Evolutionary conservation across 371 early-diverging fungal species (phyloP), one percentile per base, ranked within the genome.

Genomic region (Rhizoclosmatium hyalinum): DNA sequence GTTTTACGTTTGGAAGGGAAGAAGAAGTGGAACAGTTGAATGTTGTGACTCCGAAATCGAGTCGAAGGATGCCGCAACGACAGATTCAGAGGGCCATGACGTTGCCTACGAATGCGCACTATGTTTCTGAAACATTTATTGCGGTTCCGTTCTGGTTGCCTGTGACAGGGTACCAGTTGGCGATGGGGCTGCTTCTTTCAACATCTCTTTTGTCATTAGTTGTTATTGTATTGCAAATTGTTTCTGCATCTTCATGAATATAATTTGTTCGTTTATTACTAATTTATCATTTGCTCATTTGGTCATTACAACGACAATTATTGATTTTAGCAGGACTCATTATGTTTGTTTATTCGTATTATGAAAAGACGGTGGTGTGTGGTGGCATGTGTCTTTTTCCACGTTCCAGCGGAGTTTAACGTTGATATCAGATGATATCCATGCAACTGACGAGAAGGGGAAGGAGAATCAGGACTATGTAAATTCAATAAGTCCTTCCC

Each of bases 131-230:
- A 0, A 77, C 85, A 3, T 85, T 85, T 70, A 43, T 81, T 6
- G 64, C 75, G 12, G 78, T 85, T n/a, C 85, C 85, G 24, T 53
- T 50, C 55, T 85, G 82, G 81, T 42, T 82, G 12, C 78, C 78
- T 21, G 60, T 84, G 5, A 57, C 69, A 1, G 82, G 78, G 5
- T 41, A 68, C 6, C 50, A 67, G 19, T 69, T 84, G 44, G 84
- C 84, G 32, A 66, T 46, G 41, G 62, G n/a, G 14, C 21, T 70
- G 24, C 45, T 84, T 32, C 63, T 77, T 62, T 65, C 76, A n/a
- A 56, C 78, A 1, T 79, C 21, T 41, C 5, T 67, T 67, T 32
- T 67, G n/a, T 14, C 54, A 17, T 3, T 67, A 8, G 14, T 8
- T 14, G 67, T 67, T 5, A 53, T 67, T 67, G 32, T 47, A 19